Conservation (phyloP, 176 grass and related monocot genomes). For the Rhipidocladum racemiflorum region DNA sequence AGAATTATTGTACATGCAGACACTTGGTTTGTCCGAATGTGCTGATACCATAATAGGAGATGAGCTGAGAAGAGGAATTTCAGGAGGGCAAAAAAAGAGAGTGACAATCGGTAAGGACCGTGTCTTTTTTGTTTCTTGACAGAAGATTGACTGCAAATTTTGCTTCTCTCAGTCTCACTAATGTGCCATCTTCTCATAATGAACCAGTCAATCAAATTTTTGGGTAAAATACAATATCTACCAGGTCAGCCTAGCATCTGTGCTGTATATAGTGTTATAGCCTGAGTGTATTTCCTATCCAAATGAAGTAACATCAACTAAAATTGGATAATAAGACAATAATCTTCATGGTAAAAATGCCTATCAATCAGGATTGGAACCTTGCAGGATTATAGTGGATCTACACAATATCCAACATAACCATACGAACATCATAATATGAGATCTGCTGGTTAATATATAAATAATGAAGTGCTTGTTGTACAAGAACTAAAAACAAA, state of each 20-base stretch:
- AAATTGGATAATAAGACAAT: too few species aligned
- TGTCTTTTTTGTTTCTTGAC: neutral
- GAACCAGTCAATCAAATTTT: neutral
- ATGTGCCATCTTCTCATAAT: neutral
- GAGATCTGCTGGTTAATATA: too few species aligned
- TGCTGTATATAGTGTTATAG: too few species aligned
- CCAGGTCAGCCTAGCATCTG: too few species aligned
- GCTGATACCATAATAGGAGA: slow-evolving; percentile 50
- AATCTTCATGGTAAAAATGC: too few species aligned
- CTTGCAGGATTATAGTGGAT: too few species aligned
- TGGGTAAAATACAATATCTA: neutral
- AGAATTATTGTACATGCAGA: slow-evolving; percentile 33
- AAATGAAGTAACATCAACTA: too few species aligned
- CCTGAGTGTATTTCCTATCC: too few species aligned
- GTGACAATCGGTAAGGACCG: slow-evolving; percentile 42
- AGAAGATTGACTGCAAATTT: neutral
- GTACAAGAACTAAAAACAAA: neutral
- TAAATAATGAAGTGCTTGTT: too few species aligned
- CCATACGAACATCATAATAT: neutral
- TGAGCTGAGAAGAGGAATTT: slow-evolving; percentile 47
- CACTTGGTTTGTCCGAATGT: slow-evolving; percentile 42
- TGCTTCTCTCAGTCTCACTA: neutral
- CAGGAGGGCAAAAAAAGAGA: slow-evolving; percentile 54
- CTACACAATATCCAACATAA: too few species aligned
- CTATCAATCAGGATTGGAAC: too few species aligned